These are phyloP conservation scores for Diaporthe sp. DNA, from an alignment of 2,329 filamentous ascomycete species.

Conservation along the genomic window DNA sequence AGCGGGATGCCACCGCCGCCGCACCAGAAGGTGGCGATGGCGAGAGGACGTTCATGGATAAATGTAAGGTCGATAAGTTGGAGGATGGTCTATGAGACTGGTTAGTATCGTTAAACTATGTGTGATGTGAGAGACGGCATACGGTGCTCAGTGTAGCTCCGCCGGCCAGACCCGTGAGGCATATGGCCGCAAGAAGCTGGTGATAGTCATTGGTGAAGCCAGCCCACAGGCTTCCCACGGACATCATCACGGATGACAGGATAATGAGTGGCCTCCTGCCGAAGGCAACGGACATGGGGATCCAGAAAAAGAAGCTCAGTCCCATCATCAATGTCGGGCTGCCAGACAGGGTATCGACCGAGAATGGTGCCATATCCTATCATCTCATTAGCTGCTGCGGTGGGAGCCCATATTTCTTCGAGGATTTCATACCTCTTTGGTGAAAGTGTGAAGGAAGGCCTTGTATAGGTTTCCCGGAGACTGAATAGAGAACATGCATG, in stretches of 20 bases:
- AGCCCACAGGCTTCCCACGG: constrained; percentile 49
- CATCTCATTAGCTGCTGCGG: background rate
- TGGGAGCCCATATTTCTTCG: fast-evolving
- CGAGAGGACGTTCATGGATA: constrained; percentile 53
- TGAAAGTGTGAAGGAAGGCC: constrained; percentile 45
- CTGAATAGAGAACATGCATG: constrained; percentile 46
- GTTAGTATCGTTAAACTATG: constrained; percentile 22
- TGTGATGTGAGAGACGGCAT: constrained; percentile 26
- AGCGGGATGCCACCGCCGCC: constrained; percentile 47
- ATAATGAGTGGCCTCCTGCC: constrained; percentile 55
- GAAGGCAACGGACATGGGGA: constrained; percentile 53
- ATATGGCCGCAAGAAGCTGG: constrained; percentile 48
- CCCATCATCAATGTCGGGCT: constrained; percentile 52
- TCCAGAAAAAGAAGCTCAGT: constrained; percentile 54
- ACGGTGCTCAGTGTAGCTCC: constrained; percentile 51
- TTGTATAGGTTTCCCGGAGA: constrained; percentile 44
- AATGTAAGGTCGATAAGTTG: constrained; percentile 56
- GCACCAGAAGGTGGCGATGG: constrained; percentile 53
- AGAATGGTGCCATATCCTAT: constrained; percentile 48
- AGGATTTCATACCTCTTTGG: constrained; percentile 40
- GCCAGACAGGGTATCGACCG: constrained; percentile 47
- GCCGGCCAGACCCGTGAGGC: constrained; percentile 52
- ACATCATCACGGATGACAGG: constrained; percentile 47
- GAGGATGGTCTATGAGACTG: constrained; percentile 48
- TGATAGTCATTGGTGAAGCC: constrained; percentile 47